These are phyloP conservation scores for Spergularia marina DNA, from an alignment of 148 eudicot species.

Conservation along the genomic window DNA sequence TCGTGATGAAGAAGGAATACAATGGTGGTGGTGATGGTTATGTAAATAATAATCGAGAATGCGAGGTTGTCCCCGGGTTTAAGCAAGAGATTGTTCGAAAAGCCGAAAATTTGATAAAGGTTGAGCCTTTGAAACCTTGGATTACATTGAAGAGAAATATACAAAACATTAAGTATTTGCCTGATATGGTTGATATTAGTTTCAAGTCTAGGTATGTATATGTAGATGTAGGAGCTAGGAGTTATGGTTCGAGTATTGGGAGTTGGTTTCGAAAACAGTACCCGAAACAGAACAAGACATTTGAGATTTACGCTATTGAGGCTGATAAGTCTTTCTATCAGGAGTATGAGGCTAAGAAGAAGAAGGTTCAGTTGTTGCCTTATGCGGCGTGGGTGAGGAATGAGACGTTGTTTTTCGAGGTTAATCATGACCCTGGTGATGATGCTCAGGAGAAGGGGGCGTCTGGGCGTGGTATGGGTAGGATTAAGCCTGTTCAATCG, in stretches of 20 bases:
- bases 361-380: constrained; percentile 69
- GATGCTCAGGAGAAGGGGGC: constrained; percentile 62
- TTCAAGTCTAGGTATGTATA: constrained; percentile 73
- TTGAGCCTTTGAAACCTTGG: constrained; percentile 90
- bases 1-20: constrained; percentile 57
- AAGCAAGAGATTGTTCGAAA: constrained; percentile 52
- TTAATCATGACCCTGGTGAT: constrained; percentile 61
- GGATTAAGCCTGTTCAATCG: constrained; percentile 67
- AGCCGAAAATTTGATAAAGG: constrained; percentile 69
- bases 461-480: constrained; percentile 69
- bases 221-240: constrained; percentile 89
- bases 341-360: constrained; percentile 71
- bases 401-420: constrained; percentile 82
- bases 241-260: constrained; percentile 95
- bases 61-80: constrained; percentile 68
- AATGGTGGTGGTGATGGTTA: constrained; percentile 11
- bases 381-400: constrained; percentile 95
- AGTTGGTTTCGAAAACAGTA: constrained; percentile 94
- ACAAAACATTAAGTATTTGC: constrained; percentile 68
- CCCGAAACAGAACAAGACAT: constrained; percentile 89
- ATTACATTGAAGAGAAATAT: constrained; percentile 73
- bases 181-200: constrained; percentile 77
- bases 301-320: constrained; percentile 85
- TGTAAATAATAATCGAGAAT: constrained; percentile 31
- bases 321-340: constrained; percentile 73